Conservation (phyloP, 805 yeast genomes). For the Ogataea neopini region DNA sequence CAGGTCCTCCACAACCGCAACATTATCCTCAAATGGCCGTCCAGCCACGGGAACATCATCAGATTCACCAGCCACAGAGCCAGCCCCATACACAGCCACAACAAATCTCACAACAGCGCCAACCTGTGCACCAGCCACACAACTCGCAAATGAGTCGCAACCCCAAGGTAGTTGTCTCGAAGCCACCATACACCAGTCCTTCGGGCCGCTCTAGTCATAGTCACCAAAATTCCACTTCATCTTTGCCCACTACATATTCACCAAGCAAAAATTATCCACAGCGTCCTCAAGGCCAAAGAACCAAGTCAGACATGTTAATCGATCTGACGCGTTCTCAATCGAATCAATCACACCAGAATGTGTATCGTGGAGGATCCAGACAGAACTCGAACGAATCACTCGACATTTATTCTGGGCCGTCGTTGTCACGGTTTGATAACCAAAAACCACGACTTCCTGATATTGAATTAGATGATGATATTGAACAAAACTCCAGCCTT, state of each 20-base stretch:
- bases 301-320: background rate
- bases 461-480: constrained; percentile 13
- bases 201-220: background rate
- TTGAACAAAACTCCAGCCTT: background rate
- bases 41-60: constrained; percentile 11
- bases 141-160: background rate
- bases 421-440: constrained; percentile 12
- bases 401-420: constrained; percentile 25
- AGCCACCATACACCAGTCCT: background rate
- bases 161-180: background rate
- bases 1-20: background rate
- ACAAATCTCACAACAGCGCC: background rate
- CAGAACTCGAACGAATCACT: constrained; percentile 3
- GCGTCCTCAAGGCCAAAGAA: background rate
- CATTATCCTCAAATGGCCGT: constrained; percentile 1
- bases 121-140: background rate
- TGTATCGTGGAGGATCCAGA: background rate
- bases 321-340: constrained; percentile 5
- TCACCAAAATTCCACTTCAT: background rate
- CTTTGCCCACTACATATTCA: background rate
- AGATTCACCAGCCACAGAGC: constrained; percentile 5
- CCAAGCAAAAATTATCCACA: background rate
- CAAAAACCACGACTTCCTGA: constrained; percentile 22
- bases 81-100: background rate
- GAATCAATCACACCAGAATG: background rate